phyloP scores from a whole-genome alignment of 1,139 yeast genomes.

The Candida tetrigidarum region DNA sequence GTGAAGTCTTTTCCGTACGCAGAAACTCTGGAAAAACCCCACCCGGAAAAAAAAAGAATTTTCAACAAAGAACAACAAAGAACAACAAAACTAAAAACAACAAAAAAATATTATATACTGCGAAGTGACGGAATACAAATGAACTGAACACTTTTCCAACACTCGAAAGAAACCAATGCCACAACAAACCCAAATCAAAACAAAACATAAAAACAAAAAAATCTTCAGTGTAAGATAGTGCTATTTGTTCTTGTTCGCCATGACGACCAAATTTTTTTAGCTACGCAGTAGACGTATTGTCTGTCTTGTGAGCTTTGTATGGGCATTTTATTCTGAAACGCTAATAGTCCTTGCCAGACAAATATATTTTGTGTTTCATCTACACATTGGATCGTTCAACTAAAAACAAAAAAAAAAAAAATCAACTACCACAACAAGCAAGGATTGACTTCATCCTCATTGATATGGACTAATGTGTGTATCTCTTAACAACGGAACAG shows the following conservation, averaged over 20 bases:
- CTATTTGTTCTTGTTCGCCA: neutral
- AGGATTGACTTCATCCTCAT: neutral
- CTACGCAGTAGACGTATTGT: neutral
- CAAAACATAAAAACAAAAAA: neutral
- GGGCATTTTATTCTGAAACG: neutral
- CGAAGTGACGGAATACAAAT: no score
- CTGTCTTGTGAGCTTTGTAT: no score
- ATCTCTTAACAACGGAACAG: neutral
- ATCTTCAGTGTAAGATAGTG: neutral
- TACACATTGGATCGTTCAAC: constrained; percentile 3
- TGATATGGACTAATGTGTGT: neutral
- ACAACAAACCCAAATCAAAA: neutral
- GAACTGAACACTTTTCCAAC: no score
- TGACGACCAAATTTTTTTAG: neutral
- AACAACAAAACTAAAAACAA: no score
- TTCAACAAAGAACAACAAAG: no score
- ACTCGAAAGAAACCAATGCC: no score
- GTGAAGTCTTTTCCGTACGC: no score
- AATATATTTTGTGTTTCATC: constrained; percentile 3
- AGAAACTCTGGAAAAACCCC: no score
- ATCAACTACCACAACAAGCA: no score
- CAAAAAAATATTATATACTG: no score
- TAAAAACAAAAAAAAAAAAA: neutral
- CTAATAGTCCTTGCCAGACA: neutral
- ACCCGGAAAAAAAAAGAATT: no score